phyloP scores from a whole-genome alignment of 257 asterid species.

The Nicotiana benthamiana region DNA sequence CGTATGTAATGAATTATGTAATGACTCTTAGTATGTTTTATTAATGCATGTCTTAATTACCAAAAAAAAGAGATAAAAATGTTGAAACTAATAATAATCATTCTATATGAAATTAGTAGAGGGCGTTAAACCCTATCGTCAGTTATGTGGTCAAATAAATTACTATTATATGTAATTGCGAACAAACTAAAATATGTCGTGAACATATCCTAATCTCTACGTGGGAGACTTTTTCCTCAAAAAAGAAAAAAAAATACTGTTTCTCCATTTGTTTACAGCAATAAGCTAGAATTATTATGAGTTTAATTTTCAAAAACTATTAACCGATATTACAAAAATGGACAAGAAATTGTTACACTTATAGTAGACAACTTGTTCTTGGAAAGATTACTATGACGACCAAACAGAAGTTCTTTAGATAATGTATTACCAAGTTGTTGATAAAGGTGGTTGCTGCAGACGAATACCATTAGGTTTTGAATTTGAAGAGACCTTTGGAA shows the following conservation, averaged over 20 bases:
- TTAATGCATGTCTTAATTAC: too few relatives aligned
- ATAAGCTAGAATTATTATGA: too few relatives aligned
- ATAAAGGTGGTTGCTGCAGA: not conserved
- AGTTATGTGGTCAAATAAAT: not conserved
- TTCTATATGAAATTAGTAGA: not conserved
- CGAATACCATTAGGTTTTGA: slow-evolving; percentile 15
- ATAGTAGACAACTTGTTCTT: not conserved
- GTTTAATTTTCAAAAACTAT: too few relatives aligned
- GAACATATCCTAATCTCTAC: too few relatives aligned
- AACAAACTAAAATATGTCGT: too few relatives aligned
- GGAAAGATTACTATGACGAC: not conserved
- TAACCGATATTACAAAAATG: too few relatives aligned
- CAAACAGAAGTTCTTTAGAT: not conserved
- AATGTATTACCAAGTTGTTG: slow-evolving; percentile 21
- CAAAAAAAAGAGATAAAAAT: too few relatives aligned
- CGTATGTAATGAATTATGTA: too few relatives aligned
- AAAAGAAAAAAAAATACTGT: not conserved
- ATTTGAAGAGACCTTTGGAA: slow-evolving; percentile 9
- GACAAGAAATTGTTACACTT: not conserved
- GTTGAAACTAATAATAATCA: not conserved
- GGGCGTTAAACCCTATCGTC: not conserved
- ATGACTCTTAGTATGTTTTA: too few relatives aligned
- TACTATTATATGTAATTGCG: not conserved
- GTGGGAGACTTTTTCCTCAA: not conserved
- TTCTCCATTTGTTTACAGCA: too few relatives aligned